These are phyloP conservation scores for Cladosporium halotolerans DNA, from an alignment of 2,329 filamentous ascomycete genomes.

Conservation along the genomic window DNA sequence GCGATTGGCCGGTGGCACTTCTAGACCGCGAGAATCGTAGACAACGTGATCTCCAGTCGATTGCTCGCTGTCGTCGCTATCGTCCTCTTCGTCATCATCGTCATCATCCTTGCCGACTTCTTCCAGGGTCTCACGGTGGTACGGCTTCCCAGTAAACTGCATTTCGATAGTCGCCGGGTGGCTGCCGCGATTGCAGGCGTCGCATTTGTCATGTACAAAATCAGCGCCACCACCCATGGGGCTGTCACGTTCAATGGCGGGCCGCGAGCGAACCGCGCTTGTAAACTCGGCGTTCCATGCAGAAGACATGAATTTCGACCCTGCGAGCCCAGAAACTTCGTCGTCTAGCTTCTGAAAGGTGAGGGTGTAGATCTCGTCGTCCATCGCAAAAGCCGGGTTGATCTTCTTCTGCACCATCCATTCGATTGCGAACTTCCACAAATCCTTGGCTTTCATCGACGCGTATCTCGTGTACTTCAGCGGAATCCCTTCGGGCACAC, in stretches of 20 bases:
- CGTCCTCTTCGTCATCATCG: constrained; percentile 37
- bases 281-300: constrained; percentile 64
- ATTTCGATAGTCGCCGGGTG: constrained; percentile 64
- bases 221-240: constrained; percentile 35
- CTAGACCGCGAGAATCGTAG: constrained; percentile 44
- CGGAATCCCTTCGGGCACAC: constrained; percentile 56
- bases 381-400: constrained; percentile 60
- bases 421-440: constrained; percentile 68
- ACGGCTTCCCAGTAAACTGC: constrained; percentile 59
- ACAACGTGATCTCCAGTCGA: constrained; percentile 29
- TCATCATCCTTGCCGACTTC: constrained; percentile 44
- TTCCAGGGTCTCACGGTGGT: constrained; percentile 59
- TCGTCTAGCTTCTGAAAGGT: constrained; percentile 68
- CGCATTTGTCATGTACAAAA: constrained; percentile 50
- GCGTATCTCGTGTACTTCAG: constrained; percentile 62
- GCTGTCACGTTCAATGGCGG: constrained; percentile 42
- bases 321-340: constrained; percentile 61
- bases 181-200: constrained; percentile 63
- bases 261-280: constrained; percentile 59
- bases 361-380: constrained; percentile 59
- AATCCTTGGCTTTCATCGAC: constrained; percentile 61
- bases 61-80: constrained; percentile 26
- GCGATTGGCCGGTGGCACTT: constrained; percentile 38
- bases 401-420: constrained; percentile 78
- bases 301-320: constrained; percentile 65